Conservation (phyloP, 768 basidiomycete species). For the Lactarius evosmus region DNA sequence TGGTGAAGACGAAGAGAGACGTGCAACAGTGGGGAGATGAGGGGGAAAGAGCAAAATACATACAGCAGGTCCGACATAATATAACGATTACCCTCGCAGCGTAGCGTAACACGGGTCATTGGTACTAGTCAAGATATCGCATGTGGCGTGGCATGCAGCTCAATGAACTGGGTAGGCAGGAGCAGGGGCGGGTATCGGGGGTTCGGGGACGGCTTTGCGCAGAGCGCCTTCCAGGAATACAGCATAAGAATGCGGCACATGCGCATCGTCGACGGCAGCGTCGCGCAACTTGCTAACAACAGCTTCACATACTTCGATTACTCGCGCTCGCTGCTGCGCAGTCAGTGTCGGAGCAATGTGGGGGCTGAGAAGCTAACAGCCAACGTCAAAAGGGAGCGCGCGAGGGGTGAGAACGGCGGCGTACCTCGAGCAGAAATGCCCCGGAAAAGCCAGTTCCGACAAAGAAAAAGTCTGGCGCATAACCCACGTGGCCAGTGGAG, state of each 20-base stretch:
- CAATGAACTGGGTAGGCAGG: conserved; percentile 37
- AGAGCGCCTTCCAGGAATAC: conserved; percentile 22
- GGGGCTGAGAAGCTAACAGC: conserved; percentile 23
- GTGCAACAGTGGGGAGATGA: too few relatives aligned
- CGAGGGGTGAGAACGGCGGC: background rate
- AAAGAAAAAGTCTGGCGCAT: conserved; percentile 29
- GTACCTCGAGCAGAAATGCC: conserved; percentile 27
- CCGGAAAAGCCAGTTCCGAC: conserved; percentile 25
- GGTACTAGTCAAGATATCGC: conserved; percentile 3
- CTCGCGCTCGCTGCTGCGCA: conserved; percentile 9
- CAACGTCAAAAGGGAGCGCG: conserved; percentile 17
- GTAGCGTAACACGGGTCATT: conserved; percentile 3
- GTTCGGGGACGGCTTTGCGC: conserved; percentile 9
- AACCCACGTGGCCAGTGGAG: conserved; percentile 13
- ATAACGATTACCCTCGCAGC: background rate
- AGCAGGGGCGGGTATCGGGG: conserved; percentile 32
- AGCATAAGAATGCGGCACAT: conserved; percentile 20
- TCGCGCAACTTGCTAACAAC: conserved; percentile 3
- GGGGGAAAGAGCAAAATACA: background rate
- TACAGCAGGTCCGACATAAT: background rate
- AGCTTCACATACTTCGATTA: conserved; percentile 1
- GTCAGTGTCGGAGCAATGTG: conserved; percentile 15
- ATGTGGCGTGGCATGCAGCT: background rate
- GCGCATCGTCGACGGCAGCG: conserved; percentile 20
- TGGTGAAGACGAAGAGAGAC: background rate